These are phyloP conservation scores for Cryptococcus wingfieldii DNA, from an alignment of 1,284 basidiomycete genomes.

Conservation along the genomic window DNA sequence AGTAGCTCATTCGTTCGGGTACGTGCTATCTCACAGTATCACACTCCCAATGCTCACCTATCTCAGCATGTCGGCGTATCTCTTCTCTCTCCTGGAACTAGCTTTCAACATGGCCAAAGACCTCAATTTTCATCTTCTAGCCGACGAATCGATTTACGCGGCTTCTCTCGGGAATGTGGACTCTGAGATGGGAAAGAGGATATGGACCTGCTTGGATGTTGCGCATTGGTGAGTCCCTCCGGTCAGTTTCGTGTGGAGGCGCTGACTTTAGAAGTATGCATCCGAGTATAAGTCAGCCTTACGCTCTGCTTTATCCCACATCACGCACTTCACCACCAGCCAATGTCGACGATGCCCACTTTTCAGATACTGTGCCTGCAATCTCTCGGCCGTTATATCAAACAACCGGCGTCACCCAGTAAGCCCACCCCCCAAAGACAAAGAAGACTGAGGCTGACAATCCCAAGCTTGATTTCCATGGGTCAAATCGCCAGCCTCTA, in stretches of 20 bases:
- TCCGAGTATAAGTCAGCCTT: constrained; percentile 10
- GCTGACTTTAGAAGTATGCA: not conserved
- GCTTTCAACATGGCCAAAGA: too few relatives aligned
- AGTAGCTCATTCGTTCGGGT: too few relatives aligned
- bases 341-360: constrained; percentile 16
- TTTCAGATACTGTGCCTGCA: constrained; percentile 6
- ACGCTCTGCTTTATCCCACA: constrained; percentile 7
- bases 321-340: constrained; percentile 17
- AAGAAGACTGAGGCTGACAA: too few relatives aligned
- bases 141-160: not conserved
- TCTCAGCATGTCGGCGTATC: too few relatives aligned
- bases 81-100: too few relatives aligned
- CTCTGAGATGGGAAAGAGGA: constrained; percentile 10
- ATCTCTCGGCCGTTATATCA: constrained; percentile 7
- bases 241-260: not conserved
- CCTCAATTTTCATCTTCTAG: constrained; percentile 14
- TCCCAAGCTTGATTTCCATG: constrained; percentile 7
- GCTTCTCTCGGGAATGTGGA: constrained; percentile 7
- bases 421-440: too few relatives aligned
- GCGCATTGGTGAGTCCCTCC: constrained; percentile 13
- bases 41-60: too few relatives aligned
- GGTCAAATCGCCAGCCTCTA: constrained; percentile 3
- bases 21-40: too few relatives aligned
- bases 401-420: constrained; percentile 13
- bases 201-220: constrained; percentile 16